Evolutionary conservation across 2,329 filamentous ascomycete genomes (phyloP), one percentile per base, ranked within the genome.

Genomic region (Paraphoma chrysanthemicola): DNA sequence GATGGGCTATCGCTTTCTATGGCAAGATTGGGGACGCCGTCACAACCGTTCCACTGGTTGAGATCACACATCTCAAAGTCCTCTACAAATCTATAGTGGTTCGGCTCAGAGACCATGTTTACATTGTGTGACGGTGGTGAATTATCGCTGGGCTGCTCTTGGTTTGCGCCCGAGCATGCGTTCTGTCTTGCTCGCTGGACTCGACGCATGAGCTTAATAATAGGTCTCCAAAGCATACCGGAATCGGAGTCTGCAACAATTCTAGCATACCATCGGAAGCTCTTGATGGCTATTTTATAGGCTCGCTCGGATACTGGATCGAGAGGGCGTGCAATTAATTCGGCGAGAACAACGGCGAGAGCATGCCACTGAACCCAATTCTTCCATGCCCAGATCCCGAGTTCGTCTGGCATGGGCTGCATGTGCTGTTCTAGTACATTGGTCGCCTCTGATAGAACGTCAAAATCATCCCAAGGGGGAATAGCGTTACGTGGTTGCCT

Each of bases 301-400:
- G 55, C 55, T 16, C 55, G 46, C 12, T 57, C 51, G 16, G 44
- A 42, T 8, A 51, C 8, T 18, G 23, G 18, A 11, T 23, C 48
- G 10, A 28, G 1, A 1, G 51, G 57, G 11, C 46, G 41, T 11
- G 23, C 44, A 5, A 49, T 16, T 17, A 63, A 28, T 30, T 60
- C 60, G 14, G 54, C 51, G 28, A 63, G 60, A 17, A 63, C 44
- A 29, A 63, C 53, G 28, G 60, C 60, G 4, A 63, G 51, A 8
- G 57, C 57, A 49, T 63, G 53, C 60, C 57, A 63, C 39, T 63
- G 56, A 17, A 63, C 45, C 60, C 60, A 60, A 23, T 48, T 57
- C 38, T 63, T 63, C 57, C 60, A 63, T 6, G 54, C 54, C 60
- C 60, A 63, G 3, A 48, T 51, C 14, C 38, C 23, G 11, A 60